Base-by-base conservation (phyloP, 2,329 filamentous ascomycete species). In the Ophiobolus disseminans region DNA sequence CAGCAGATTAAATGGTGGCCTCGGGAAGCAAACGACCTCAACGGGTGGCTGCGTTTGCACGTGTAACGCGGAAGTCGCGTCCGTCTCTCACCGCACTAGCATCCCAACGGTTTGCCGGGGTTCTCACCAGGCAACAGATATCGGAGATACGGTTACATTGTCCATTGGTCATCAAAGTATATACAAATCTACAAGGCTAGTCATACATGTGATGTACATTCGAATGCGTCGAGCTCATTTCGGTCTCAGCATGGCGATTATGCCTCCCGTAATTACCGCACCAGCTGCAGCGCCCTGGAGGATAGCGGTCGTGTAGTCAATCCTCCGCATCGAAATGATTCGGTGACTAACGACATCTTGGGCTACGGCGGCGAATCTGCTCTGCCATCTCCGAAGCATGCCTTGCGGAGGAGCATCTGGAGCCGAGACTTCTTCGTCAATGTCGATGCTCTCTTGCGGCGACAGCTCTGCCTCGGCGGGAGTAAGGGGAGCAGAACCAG, bases 211-310 rank as follows among this genome's bases (percentile, higher is more conserved):
- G n/a, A n/a, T n/a, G n/a, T n/a, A n/a, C n/a, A n/a, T n/a, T n/a
- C n/a, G n/a, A n/a, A n/a, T n/a, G n/a, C n/a, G n/a, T n/a, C 5
- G 17, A 20, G 16, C 19, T 62, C 43, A 65, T n/a, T 50, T 57
- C 20, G 58, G 52, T 34, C 52, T 54, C 22, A 68, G 16, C 32
- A 69, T 55, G 2, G 56, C 61, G 19, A 70, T 60, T 6, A 67
- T 45, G 13, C 60, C 60, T 22, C 63, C 66, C 9, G 68, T 60
- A n/a, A 70, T 66, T 34, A 70, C 50, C 3, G 66, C 69, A 26
- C 78, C 77, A 10, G 72, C 72, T 5, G 75, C 75, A 38, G 75
- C 76, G 26, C 76, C 73, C 50, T 77, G 72, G n/a, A 78, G 55
- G 4, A 76, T 69, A 14, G 73, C 69, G n/a, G 72, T 72, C 2